phyloP scores from a whole-genome alignment of 768 basidiomycete genomes.

The Porpolomopsis calyptriformis region DNA sequence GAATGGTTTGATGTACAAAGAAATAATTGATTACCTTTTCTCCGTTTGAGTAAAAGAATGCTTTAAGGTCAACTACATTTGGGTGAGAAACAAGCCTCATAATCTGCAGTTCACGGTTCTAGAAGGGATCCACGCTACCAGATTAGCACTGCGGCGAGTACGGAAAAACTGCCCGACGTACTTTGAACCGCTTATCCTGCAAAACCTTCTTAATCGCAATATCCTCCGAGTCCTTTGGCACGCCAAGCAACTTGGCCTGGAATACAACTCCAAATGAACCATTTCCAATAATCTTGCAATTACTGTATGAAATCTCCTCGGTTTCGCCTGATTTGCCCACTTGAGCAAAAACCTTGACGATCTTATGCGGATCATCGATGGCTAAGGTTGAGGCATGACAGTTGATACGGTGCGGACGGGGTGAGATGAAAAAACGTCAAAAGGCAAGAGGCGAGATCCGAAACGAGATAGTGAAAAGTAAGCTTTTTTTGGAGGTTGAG shows the following conservation, averaged over 20 bases:
- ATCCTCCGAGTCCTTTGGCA: constrained; percentile 59
- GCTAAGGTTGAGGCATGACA: constrained; percentile 36
- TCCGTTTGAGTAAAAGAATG: constrained; percentile 98
- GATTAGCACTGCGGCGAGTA: constrained; percentile 4
- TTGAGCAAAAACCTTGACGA: constrained; percentile 90
- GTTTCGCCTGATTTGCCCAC: constrained; percentile 90
- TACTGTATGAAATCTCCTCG: constrained; percentile 85
- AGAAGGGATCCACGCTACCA: constrained; percentile 7
- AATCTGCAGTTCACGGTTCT: constrained; percentile 99
- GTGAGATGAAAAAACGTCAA: constrained; percentile 9
- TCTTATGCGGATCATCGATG: constrained; percentile 93
- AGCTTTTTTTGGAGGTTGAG: constrained; percentile 19
- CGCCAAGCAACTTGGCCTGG: constrained; percentile 76
- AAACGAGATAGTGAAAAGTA: constrained; percentile 4
- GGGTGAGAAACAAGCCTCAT: constrained; percentile 96
- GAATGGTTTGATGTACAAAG: constrained; percentile 3
- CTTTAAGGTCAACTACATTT: constrained; percentile 94
- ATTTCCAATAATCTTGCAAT: constrained; percentile 97
- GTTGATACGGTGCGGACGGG: constrained; percentile 12
- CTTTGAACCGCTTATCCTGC: constrained; percentile 99
- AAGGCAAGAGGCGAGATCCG: constrained; percentile 9
- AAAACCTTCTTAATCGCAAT: constrained; percentile 99
- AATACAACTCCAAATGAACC: constrained; percentile 99
- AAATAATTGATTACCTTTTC: constrained; percentile 84
- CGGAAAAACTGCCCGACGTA: constrained; percentile 26